A percentile compares a stretch with the other conserved stretches of the same genome.
These are phyloP conservation scores for Gleditsia sinensis DNA, from an alignment of 306 rosid genomes.

Conservation along the genomic window DNA sequence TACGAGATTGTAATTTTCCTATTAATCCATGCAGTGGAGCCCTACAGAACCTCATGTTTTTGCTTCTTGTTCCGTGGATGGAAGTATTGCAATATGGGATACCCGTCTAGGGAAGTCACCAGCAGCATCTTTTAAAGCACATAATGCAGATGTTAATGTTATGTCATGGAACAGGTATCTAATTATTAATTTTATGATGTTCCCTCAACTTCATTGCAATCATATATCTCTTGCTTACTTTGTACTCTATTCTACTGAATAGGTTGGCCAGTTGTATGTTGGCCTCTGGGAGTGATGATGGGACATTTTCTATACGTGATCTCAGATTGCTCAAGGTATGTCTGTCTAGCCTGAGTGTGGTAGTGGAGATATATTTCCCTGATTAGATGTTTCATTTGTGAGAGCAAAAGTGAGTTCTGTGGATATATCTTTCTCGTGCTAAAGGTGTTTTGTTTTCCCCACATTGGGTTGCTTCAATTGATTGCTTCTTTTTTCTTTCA, in stretches of 20 bases:
- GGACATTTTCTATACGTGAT: slow-evolving; percentile 91
- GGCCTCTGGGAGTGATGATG: slow-evolving; percentile 98
- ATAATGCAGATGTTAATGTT: slow-evolving; percentile 92
- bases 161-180: slow-evolving; percentile 92
- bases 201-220: slow-evolving; percentile 1
- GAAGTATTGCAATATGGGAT: slow-evolving; percentile 88
- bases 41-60: slow-evolving; percentile 77
- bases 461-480: slow-evolving; percentile 5
- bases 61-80: slow-evolving; percentile 91
- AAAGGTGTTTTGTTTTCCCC: slow-evolving; percentile 18
- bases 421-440: background rate
- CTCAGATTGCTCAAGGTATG: slow-evolving; percentile 84
- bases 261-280: slow-evolving; percentile 90
- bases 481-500: background rate
- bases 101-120: slow-evolving; percentile 71
- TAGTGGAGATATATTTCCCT: background rate
- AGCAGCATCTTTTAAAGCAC: slow-evolving; percentile 68
- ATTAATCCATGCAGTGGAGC: slow-evolving; percentile 80
- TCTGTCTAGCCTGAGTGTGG: slow-evolving; percentile 2
- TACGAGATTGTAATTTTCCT: slow-evolving; percentile 13
- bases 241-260: slow-evolving; percentile 28
- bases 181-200: background rate
- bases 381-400: background rate
- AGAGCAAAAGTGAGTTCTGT: background rate
- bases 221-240: background rate